Percentiles rank a stretch among this genome's conserved stretches.
phyloP scores from a whole-genome alignment of 495 filamentous ascomycete species.

The Daldinia concentrica region DNA sequence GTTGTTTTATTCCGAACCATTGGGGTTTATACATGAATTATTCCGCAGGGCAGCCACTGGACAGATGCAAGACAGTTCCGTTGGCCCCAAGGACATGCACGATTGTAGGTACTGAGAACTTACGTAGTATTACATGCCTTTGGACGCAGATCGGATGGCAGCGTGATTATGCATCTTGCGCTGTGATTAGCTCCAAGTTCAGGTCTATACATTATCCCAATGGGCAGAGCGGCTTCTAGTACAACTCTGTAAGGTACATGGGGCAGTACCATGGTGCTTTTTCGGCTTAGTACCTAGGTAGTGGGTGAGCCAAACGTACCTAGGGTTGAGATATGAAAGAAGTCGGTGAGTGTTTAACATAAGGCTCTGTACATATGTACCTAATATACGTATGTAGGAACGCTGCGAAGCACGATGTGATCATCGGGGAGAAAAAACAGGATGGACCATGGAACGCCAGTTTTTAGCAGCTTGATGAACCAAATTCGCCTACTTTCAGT shows the following conservation, averaged over 20 bases:
- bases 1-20: slow-evolving; percentile 7
- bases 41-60: slow-evolving; percentile 9
- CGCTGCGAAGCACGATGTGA: slow-evolving; percentile 34
- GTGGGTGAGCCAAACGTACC: slow-evolving; percentile 11
- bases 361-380: no score
- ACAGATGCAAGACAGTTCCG: slow-evolving; percentile 15
- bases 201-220: background rate
- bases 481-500: slow-evolving; percentile 15
- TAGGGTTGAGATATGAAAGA: slow-evolving; percentile 23
- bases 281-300: slow-evolving; percentile 23
- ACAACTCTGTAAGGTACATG: slow-evolving; percentile 11
- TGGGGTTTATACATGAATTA: slow-evolving; percentile 20
- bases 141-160: slow-evolving; percentile 41
- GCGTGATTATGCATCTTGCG: slow-evolving; percentile 35
- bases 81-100: slow-evolving; percentile 18
- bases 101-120: slow-evolving; percentile 18
- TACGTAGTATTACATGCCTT: slow-evolving; percentile 35
- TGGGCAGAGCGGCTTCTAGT: slow-evolving; percentile 20
- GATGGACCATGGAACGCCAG: slow-evolving; percentile 18
- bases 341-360: slow-evolving; percentile 34
- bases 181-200: slow-evolving; percentile 30
- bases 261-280: slow-evolving; percentile 13
- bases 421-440: slow-evolving; percentile 30
- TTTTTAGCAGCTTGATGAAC: slow-evolving; percentile 23
- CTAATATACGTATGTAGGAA: background rate